phyloP scores from a whole-genome alignment of 441 rosid genomes.

The Melastoma candidum region DNA sequence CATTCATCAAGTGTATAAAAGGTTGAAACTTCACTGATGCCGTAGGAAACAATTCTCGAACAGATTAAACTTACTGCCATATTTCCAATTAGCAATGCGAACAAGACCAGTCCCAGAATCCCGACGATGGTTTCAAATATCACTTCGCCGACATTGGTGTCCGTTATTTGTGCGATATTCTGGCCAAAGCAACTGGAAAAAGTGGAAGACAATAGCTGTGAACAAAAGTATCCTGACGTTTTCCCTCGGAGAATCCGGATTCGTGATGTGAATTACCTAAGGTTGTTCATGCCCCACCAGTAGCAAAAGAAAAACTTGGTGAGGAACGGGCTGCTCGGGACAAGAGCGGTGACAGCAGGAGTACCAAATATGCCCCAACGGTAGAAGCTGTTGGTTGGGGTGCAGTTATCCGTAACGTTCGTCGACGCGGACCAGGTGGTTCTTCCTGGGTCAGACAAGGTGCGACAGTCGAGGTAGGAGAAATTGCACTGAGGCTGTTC shows the following conservation, averaged over 20 bases:
- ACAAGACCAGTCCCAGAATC: conserved; percentile 65
- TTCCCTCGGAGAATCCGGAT: no score
- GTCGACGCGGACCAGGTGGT: conserved; percentile 50
- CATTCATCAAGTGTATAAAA: no score
- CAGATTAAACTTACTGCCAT: no score
- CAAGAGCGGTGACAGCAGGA: conserved; percentile 45
- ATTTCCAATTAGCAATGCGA: conserved; percentile 83
- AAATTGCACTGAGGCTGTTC: conserved; percentile 41
- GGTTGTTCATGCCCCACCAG: conserved; percentile 94
- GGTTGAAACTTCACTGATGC: no score
- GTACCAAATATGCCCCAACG: conserved; percentile 62
- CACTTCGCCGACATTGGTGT: conserved; percentile 67
- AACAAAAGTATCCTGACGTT: not conserved
- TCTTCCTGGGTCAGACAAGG: conserved; percentile 27
- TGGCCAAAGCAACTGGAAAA: conserved; percentile 71
- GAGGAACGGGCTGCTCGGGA: conserved; percentile 50
- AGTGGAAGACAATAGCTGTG: not conserved
- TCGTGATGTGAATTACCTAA: conserved; percentile 34
- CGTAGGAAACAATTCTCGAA: no score
- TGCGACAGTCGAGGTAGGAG: conserved; percentile 55
- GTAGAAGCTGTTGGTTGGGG: conserved; percentile 34
- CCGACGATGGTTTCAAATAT: conserved; percentile 59
- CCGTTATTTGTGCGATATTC: conserved; percentile 47
- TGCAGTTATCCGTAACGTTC: conserved; percentile 44
- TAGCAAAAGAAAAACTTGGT: conserved; percentile 82